Percentiles rank a stretch among this genome's conserved stretches.
Conservation (phyloP, 2,329 filamentous ascomycete genomes). For the Zymoseptoria tritici region DNA sequence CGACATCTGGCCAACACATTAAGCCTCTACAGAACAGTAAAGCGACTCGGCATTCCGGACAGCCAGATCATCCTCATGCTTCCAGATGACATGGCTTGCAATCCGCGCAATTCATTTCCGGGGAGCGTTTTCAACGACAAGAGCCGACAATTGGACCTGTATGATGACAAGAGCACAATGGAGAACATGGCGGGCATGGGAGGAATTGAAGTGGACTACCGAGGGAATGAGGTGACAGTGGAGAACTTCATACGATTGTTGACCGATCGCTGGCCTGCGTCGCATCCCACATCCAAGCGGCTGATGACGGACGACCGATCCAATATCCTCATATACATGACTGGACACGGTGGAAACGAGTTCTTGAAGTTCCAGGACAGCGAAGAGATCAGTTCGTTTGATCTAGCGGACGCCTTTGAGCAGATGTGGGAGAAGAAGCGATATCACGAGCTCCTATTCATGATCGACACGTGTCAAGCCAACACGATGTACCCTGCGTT, state of each 20-base stretch:
- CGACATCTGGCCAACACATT: slow-evolving; percentile 95
- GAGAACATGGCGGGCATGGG: slow-evolving; percentile 27
- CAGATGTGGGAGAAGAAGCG: slow-evolving; percentile 99
- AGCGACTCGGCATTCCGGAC: slow-evolving; percentile 93
- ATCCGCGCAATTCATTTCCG: slow-evolving; percentile 94
- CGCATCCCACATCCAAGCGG: slow-evolving; percentile 90
- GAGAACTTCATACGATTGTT: slow-evolving; percentile 96
- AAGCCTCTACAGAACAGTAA: slow-evolving; percentile 95
- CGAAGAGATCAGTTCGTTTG: slow-evolving; percentile 93
- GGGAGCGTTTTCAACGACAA: slow-evolving; percentile 98
- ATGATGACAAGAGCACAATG: slow-evolving; percentile 58
- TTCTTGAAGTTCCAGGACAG: slow-evolving; percentile 98
- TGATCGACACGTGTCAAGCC: slow-evolving; percentile 99
- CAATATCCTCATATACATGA: slow-evolving; percentile 99
- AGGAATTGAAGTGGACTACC: slow-evolving; percentile 88
- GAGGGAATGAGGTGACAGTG: slow-evolving; percentile 96
- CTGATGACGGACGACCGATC: slow-evolving; percentile 89
- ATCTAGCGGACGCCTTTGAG: slow-evolving; percentile 92
- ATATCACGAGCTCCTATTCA: slow-evolving; percentile 97
- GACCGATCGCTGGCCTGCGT: slow-evolving; percentile 87
- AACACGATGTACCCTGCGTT: slow-evolving; percentile 99
- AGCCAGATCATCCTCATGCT: slow-evolving; percentile 99
- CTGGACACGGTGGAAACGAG: slow-evolving; percentile 93
- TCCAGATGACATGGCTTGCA: slow-evolving; percentile 99
- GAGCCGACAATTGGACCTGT: slow-evolving; percentile 88